These are phyloP conservation scores for Arctium minus DNA, from an alignment of 129 eudicot species.

Conservation along the genomic window DNA sequence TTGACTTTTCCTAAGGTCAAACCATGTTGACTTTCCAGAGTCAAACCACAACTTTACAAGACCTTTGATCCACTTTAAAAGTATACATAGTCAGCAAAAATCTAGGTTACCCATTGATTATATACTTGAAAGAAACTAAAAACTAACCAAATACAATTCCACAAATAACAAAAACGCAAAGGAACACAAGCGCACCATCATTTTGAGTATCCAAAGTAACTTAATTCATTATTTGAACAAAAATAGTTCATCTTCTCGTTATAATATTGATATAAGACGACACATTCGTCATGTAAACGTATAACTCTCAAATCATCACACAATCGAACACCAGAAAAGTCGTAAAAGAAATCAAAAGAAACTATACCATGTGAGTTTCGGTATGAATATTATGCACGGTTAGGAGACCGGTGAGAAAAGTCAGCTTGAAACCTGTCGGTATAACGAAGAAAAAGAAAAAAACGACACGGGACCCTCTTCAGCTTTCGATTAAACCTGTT, in stretches of 20 bases:
- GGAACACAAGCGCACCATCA: not conserved
- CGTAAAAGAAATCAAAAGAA: not conserved
- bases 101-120: no score
- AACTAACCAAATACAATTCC: no score
- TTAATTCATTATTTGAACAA: not conserved
- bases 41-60: no score
- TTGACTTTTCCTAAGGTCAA: no score
- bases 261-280: not conserved
- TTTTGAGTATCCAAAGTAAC: not conserved
- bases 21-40: no score
- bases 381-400: not conserved
- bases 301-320: not conserved
- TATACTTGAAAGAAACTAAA: no score
- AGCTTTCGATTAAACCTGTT: constrained; percentile 18
- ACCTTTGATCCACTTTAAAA: no score
- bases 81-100: no score
- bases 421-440: constrained; percentile 1
- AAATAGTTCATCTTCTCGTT: not conserved
- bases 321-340: not conserved
- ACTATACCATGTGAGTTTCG: not conserved
- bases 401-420: not conserved
- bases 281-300: not conserved
- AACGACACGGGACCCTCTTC: not conserved
- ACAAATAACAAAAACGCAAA: no score
- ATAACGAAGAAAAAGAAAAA: constrained; percentile 5